Percentiles rank a stretch among this genome's conserved stretches.
These are phyloP conservation scores for Parasarocladium wereldwijsianum DNA, from an alignment of 2,329 filamentous ascomycete genomes.

Conservation along the genomic window DNA sequence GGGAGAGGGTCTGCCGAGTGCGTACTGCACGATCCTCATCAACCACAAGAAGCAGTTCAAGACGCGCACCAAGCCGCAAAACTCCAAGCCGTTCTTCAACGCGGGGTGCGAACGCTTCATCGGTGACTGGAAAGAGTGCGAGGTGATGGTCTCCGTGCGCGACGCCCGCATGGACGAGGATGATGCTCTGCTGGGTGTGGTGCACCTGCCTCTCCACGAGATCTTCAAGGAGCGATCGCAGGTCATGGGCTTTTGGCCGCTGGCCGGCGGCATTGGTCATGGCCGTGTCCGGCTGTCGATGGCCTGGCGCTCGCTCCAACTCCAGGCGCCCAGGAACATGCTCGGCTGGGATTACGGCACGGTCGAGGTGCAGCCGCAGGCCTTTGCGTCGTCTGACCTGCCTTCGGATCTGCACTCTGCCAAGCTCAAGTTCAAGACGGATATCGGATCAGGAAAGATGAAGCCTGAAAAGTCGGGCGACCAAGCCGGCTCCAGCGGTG, in stretches of 20 bases:
- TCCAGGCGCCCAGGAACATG: constrained; percentile 42
- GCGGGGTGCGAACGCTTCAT: constrained; percentile 61
- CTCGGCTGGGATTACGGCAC: constrained; percentile 62
- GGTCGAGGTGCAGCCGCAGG: constrained; percentile 39
- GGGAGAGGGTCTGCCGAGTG: constrained; percentile 50
- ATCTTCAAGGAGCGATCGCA: constrained; percentile 50
- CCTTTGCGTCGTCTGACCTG: constrained; percentile 25
- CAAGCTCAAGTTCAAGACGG: constrained; percentile 45
- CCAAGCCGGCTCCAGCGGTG: too few species aligned
- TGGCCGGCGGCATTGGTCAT: constrained; percentile 59
- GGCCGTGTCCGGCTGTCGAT: constrained; percentile 55
- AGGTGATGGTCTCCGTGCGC: constrained; percentile 53
- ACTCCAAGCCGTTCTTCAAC: constrained; percentile 66
- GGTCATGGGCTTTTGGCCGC: constrained; percentile 48
- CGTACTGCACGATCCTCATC: constrained; percentile 59
- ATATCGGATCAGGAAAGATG: constrained; percentile 42
- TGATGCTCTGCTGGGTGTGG: constrained; percentile 53
- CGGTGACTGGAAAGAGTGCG: constrained; percentile 49
- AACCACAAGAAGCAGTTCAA: constrained; percentile 58
- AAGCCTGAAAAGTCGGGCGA: constrained; percentile 29
- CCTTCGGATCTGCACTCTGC: constrained; percentile 30
- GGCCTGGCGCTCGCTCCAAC: constrained; percentile 55
- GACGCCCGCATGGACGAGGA: constrained; percentile 56
- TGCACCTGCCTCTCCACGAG: constrained; percentile 50
- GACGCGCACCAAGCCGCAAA: constrained; percentile 64